Conservation (phyloP, 2,329 filamentous ascomycete species). For the Ploettnerulaceae sp. region DNA sequence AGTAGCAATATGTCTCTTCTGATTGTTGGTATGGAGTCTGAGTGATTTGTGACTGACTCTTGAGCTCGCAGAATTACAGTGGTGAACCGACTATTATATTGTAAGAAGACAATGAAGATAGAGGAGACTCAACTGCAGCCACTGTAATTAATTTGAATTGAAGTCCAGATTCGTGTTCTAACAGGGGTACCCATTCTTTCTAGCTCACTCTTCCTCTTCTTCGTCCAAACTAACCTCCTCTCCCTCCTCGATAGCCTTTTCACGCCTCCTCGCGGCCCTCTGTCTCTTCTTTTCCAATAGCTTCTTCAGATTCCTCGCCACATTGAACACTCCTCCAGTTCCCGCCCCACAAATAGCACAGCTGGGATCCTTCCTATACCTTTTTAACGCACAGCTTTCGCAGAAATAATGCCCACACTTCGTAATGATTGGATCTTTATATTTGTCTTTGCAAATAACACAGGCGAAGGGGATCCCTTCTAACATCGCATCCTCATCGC, state of each 20-base stretch:
- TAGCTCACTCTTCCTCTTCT: constrained; percentile 32
- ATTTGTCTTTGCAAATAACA: constrained; percentile 37
- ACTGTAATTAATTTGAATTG: not conserved
- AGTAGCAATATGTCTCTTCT: too few relatives aligned
- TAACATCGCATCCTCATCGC: constrained; percentile 35
- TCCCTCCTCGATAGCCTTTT: constrained; percentile 47
- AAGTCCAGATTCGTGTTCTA: constrained; percentile 4
- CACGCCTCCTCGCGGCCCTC: constrained; percentile 48
- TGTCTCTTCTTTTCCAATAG: constrained; percentile 63
- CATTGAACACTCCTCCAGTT: constrained; percentile 86
- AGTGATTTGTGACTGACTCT: too few relatives aligned
- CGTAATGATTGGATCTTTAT: constrained; percentile 67
- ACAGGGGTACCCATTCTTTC: too few relatives aligned
- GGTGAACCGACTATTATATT: too few relatives aligned
- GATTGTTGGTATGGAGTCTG: too few relatives aligned
- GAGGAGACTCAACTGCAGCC: not conserved
- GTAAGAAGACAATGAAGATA: too few relatives aligned
- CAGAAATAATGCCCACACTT: constrained; percentile 97
- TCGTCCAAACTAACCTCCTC: constrained; percentile 46
- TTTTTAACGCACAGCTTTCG: constrained; percentile 77
- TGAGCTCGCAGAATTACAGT: too few relatives aligned
- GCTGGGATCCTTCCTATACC: constrained; percentile 80
- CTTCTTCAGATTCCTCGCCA: constrained; percentile 76
- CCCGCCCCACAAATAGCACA: constrained; percentile 83
- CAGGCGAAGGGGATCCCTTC: constrained; percentile 35